These are phyloP conservation scores for Quercus tomentella DNA, from an alignment of 331 rosid genomes.

Conservation along the genomic window DNA sequence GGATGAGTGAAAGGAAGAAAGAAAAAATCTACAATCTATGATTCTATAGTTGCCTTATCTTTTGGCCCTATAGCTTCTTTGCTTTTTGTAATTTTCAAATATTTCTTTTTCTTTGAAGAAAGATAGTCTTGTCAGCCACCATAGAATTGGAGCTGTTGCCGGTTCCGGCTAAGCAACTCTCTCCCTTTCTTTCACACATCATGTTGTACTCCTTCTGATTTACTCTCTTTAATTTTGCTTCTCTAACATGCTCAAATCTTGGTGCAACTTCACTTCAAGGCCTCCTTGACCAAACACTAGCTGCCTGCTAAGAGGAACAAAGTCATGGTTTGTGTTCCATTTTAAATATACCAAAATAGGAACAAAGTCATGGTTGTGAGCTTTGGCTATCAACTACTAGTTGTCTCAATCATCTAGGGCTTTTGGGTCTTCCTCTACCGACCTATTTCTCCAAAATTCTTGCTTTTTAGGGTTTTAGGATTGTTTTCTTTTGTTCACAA, in stretches of 20 bases:
- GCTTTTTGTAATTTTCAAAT: slow-evolving; percentile 36
- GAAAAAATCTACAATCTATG: slow-evolving; percentile 9
- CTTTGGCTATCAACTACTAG: background rate
- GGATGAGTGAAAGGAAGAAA: background rate
- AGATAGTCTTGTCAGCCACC: slow-evolving; percentile 66
- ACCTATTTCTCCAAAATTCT: background rate
- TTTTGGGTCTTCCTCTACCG: background rate
- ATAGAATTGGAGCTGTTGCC: slow-evolving; percentile 31
- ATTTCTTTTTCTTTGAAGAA: slow-evolving; percentile 28
- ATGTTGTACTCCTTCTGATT: slow-evolving; percentile 7
- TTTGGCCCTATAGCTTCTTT: slow-evolving; percentile 24
- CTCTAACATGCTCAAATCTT: slow-evolving; percentile 10
- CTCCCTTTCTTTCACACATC: slow-evolving; percentile 4
- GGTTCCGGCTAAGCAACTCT: slow-evolving; percentile 28
- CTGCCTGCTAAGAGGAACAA: background rate
- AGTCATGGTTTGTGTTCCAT: too few species aligned
- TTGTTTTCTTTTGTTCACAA: background rate
- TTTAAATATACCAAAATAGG: too few species aligned
- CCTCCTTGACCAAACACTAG: background rate
- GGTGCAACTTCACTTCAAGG: slow-evolving; percentile 25
- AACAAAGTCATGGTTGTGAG: background rate
- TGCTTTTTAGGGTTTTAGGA: slow-evolving; percentile 43
- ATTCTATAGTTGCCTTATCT: slow-evolving; percentile 29
- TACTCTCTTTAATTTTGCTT: slow-evolving; percentile 2
- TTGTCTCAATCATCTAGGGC: slow-evolving; percentile 4